Percentiles rank a stretch among this genome's conserved stretches.
These are phyloP conservation scores for Isabelozyma pseudorhagii DNA, from an alignment of 805 yeast genomes.

Conservation along the genomic window DNA sequence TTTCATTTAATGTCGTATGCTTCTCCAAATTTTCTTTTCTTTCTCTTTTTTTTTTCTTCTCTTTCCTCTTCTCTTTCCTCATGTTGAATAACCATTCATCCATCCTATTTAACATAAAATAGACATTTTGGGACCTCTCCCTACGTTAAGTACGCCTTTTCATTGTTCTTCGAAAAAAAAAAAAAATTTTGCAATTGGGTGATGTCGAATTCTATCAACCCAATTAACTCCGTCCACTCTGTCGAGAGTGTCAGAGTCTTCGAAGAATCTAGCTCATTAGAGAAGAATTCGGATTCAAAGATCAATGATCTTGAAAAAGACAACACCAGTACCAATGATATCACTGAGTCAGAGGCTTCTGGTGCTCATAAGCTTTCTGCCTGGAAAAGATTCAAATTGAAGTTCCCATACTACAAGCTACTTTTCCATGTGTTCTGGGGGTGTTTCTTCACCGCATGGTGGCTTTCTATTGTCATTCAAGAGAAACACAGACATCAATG, in stretches of 20 bases:
- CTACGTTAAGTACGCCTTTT: background rate
- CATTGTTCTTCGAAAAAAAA: background rate
- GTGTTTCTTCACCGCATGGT: conserved; percentile 50
- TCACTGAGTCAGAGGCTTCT: background rate
- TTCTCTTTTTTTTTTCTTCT: conserved; percentile 2
- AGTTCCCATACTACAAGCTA: conserved; percentile 12
- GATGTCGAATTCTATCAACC: background rate
- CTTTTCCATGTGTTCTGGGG: conserved; percentile 22
- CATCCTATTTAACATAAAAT: background rate
- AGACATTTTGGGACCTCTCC: background rate
- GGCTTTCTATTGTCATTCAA: conserved; percentile 54
- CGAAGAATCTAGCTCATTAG: background rate
- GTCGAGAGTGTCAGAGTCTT: background rate
- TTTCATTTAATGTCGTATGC: background rate
- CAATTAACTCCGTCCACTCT: background rate
- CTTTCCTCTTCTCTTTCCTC: background rate
- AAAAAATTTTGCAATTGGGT: background rate
- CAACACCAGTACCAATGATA: background rate
- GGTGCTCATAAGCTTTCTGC: conserved; percentile 1
- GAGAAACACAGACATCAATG: conserved; percentile 47
- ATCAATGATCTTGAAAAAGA: background rate
- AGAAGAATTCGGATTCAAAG: background rate
- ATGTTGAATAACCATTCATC: background rate
- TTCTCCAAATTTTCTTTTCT: conserved; percentile 3
- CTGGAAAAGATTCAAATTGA: conserved; percentile 6